phyloP scores from a whole-genome alignment of 2,329 filamentous ascomycete genomes.

The Colletotrichum ledebouriae region DNA sequence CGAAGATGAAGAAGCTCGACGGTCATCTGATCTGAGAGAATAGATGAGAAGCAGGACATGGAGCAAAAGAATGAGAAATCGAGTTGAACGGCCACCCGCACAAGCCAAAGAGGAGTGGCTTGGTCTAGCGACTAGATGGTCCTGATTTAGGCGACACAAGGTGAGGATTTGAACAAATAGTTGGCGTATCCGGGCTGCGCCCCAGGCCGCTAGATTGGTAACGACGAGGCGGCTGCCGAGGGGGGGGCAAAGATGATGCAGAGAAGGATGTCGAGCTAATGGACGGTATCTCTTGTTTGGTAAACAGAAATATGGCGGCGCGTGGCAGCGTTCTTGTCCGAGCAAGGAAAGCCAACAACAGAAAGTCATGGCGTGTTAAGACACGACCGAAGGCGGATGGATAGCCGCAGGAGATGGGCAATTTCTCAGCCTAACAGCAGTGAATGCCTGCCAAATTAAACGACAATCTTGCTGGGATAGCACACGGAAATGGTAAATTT shows the following conservation, averaged over 20 bases:
- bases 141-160: constrained; percentile 29
- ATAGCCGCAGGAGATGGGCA: constrained; percentile 23
- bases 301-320: constrained; percentile 13
- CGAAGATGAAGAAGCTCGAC: constrained; percentile 13
- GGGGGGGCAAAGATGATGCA: constrained; percentile 6
- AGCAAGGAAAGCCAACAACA: constrained; percentile 7
- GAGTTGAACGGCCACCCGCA: constrained; percentile 21
- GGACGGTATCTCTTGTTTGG: constrained; percentile 1
- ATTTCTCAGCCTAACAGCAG: constrained; percentile 3
- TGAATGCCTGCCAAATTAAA: constrained; percentile 14
- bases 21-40: constrained; percentile 16
- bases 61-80: constrained; percentile 4
- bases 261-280: constrained; percentile 6
- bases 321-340: constrained; percentile 19
- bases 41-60: constrained; percentile 6
- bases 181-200: constrained; percentile 32
- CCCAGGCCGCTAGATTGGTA: constrained; percentile 31
- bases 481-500: constrained; percentile 1
- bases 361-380: not conserved
- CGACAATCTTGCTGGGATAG: constrained; percentile 11
- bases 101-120: constrained; percentile 32
- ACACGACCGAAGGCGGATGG: constrained; percentile 21
- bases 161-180: constrained; percentile 26
- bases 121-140: constrained; percentile 25
- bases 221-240: constrained; percentile 18